Percentiles rank a stretch among this genome's conserved stretches.
Evolutionary conservation across 331 rosid species (phyloP).

Genomic region (Quercus lobata): DNA sequence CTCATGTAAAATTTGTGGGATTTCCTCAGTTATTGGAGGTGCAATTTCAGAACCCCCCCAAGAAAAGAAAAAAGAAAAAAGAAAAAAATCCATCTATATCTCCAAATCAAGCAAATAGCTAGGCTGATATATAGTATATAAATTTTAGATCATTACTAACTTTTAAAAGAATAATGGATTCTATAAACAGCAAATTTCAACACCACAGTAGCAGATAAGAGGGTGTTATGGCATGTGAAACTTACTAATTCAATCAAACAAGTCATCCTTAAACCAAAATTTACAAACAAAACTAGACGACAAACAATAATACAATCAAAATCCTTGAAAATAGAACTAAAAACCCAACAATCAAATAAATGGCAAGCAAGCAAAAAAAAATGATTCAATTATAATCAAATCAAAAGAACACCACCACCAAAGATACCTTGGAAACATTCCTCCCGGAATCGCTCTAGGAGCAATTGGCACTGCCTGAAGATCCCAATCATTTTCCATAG

Average conservation of each 20-base stretch:
- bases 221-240: neutral
- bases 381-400: neutral
- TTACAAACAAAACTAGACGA: neutral
- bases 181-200: conserved; percentile 6
- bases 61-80: no score
- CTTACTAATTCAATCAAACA: neutral
- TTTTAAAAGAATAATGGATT: conserved; percentile 1
- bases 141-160: conserved; percentile 15
- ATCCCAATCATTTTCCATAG: conserved; percentile 98
- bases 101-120: conserved; percentile 2
- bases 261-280: neutral
- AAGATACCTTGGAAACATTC: conserved; percentile 66
- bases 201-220: neutral
- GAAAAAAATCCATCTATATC: neutral
- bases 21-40: neutral
- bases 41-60: neutral
- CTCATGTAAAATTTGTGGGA: neutral
- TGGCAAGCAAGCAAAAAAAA: neutral
- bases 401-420: neutral
- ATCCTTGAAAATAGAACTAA: neutral
- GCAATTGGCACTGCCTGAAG: conserved; percentile 89
- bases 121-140: conserved; percentile 2
- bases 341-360: neutral
- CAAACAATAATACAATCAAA: neutral
- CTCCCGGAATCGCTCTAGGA: conserved; percentile 56